A percentile compares a stretch with the other conserved stretches of the same genome.
phyloP scores from a whole-genome alignment of 495 filamentous ascomycete genomes.

The Corynascus novoguineensis region DNA sequence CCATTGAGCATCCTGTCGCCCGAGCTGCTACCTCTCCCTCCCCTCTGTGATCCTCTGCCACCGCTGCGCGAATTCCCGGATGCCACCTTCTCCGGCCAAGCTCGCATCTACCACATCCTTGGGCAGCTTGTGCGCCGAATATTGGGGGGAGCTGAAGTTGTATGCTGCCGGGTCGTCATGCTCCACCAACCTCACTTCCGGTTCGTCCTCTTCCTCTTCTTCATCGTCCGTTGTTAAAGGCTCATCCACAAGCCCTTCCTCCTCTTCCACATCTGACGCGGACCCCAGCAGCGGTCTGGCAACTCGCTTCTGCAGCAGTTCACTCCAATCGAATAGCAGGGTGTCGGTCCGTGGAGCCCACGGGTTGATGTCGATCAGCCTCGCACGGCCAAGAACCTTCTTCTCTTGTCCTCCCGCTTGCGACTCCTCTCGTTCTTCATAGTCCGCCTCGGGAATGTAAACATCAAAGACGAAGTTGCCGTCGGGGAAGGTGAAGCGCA shows the following conservation, averaged over 20 bases:
- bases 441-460: conserved; percentile 73
- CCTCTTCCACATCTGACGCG: conserved; percentile 29
- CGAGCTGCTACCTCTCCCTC: conserved; percentile 1
- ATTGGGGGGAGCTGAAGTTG: conserved; percentile 76
- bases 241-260: conserved; percentile 30
- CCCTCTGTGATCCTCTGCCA: conserved; percentile 67
- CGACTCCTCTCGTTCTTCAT: conserved; percentile 39
- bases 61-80: conserved; percentile 79
- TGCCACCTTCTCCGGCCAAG: conserved; percentile 60
- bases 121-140: conserved; percentile 92
- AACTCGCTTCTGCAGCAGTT: conserved; percentile 68
- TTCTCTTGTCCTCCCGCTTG: neutral
- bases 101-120: conserved; percentile 92
- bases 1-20: neutral
- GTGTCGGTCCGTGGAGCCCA: conserved; percentile 90
- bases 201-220: conserved; percentile 54
- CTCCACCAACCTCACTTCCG: conserved; percentile 77
- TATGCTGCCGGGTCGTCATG: conserved; percentile 83
- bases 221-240: conserved; percentile 25
- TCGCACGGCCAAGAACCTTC: conserved; percentile 50
- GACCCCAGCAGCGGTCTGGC: conserved; percentile 43
- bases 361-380: conserved; percentile 91
- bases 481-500: conserved; percentile 77
- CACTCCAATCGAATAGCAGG: conserved; percentile 83
- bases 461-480: conserved; percentile 82